Evolutionary conservation across 1,284 basidiomycete species (phyloP), one percentile per base, ranked within the genome.

Genomic region (Blastosporella zonata): DNA sequence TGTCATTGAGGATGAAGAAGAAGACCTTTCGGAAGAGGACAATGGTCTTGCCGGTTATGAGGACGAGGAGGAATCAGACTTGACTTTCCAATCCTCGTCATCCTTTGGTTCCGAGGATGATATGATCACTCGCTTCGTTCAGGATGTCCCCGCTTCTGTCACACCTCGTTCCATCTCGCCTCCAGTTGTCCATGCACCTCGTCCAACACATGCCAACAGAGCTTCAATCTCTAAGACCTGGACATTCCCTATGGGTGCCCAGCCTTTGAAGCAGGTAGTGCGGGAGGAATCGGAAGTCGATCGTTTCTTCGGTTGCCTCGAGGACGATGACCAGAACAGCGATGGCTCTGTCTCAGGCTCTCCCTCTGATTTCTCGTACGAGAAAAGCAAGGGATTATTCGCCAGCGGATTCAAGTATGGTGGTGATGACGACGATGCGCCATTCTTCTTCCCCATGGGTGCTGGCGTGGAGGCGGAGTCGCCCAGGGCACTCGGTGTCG

Each of bases 221-320:
- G 65, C 70, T 1, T 84, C 84, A 0, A 69, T 87, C 20, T 78
- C 78, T 20, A 82, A 77, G 65, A 71, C 72, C 0, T 90, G 87
- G 87, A 83, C 82, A 0, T 90, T 90, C 67, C 84, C 85, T 0
- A 68, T 63, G 28, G 71, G 65, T 34, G 54, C 60, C 15, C 65
- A 63, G 15, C 44, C 60, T 18, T 48, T 57, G 10, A 49, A 56
- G 7, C 33, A 58, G 17, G 59, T 58, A 1, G 52, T 62, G 1
- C 45, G 56, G 2, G 51, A 55, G 6, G 62, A 67, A n/a, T 46
- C 61, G n/a, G 64, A 72, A 7, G 70, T 81, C 22, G 87, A 90
- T 59, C 75, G 70, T 27, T 90, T 90, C 73, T 90, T 90, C 58
- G 81, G 77, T 33, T 90, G 86, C 58, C 64, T 89, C 55, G 81